phyloP scores from a whole-genome alignment of 148 eudicot genomes.

The Silene latifolia region DNA sequence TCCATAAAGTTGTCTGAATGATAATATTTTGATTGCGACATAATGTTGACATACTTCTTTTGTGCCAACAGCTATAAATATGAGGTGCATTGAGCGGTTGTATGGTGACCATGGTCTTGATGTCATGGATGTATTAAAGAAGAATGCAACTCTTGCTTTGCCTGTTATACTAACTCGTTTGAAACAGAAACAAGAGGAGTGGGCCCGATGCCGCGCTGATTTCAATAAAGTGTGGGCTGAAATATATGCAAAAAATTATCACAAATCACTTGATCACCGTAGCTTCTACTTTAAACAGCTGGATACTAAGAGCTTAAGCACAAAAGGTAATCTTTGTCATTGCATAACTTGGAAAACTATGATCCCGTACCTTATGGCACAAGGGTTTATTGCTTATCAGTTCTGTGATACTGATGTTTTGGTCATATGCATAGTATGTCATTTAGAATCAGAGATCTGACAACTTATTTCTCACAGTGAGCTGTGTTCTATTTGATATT shows the following conservation, averaged over 20 bases:
- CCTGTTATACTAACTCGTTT: constrained; percentile 86
- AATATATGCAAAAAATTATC: constrained; percentile 81
- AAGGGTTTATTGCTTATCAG: constrained; percentile 3
- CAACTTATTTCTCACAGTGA: not conserved
- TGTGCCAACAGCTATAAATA: constrained; percentile 56
- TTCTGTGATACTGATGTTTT: not conserved
- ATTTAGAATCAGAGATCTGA: not conserved
- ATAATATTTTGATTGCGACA: constrained; percentile 1
- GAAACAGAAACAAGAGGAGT: constrained; percentile 95
- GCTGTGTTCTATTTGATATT: not conserved
- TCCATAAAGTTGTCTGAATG: constrained; percentile 2
- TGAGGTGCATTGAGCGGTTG: constrained; percentile 82
- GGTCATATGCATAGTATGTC: not conserved
- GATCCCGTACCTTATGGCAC: not conserved
- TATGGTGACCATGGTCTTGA: constrained; percentile 98
- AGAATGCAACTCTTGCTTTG: constrained; percentile 69
- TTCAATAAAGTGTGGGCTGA: constrained; percentile 88
- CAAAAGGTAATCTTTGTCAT: constrained; percentile 60
- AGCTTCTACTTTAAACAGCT: constrained; percentile 98
- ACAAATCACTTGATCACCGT: constrained; percentile 89
- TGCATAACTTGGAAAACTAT: not conserved
- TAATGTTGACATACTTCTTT: constrained; percentile 22
- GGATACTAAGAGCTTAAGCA: constrained; percentile 80
- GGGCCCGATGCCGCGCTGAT: constrained; percentile 86
- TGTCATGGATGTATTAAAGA: constrained; percentile 75